Base-by-base conservation (phyloP, 2,329 filamentous ascomycete genomes). In the Thelonectria rubi region DNA sequence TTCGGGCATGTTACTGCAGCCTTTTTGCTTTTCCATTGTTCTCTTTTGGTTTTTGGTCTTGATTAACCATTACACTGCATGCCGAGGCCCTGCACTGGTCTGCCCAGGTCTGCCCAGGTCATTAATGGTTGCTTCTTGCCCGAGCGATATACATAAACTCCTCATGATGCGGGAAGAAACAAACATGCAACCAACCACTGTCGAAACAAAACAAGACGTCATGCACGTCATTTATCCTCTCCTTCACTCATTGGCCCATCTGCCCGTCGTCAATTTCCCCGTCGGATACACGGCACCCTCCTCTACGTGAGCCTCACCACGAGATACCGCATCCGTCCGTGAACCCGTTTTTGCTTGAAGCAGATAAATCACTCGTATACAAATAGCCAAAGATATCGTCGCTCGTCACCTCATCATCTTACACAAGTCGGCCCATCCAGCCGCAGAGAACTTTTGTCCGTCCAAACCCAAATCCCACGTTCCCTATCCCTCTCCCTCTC, bases 211-310 rank as follows among this genome's bases (percentile, higher is more conserved):
- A 26, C n/a, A 37, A 11, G 26, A 6, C 26, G 5, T 30, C 26
- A 30, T 30, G 26, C 26, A 30, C 26, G 26, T 30, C 26, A 30
- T 30, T 30, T 30, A 5, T 30, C 4, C 26, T 9, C 10, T 9
- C 10, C 26, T 30, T 30, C 26, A 39, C 8, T 24, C 52, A 39
- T 47, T 37, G 50, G 37, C 49, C 24, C 48, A 15, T 17, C 42
- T 32, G 42, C 20, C 18, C 20, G 39, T 20, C 30, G 24, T 43
- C 50, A 54, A 54, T 50, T 59, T 54, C 50, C 43, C 26, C 50
- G 46, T 53, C 58, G 58, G 58, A 26, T 42, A 39, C 34, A 56
- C 58, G 42, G 47, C 53, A 55, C 39, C 11, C 5, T 26, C 18
- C 20, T 21, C 11, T 17, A 18, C 42, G 14, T 21, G 42, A 45